Base-by-base conservation (phyloP, 768 basidiomycete species). In the Jaapia argillacea region DNA sequence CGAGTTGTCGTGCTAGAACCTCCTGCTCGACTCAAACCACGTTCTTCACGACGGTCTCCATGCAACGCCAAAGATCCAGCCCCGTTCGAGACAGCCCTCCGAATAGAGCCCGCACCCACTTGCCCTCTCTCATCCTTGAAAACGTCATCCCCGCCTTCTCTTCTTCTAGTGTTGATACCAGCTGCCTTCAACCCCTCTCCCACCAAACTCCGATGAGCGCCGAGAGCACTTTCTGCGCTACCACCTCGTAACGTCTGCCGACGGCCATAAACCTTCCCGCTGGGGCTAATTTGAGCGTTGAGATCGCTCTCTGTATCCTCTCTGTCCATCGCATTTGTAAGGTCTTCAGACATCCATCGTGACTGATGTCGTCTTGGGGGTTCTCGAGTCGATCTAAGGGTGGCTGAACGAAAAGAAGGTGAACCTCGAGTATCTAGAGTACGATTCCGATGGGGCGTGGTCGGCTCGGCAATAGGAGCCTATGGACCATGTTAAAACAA, bases 111-210 rank as follows among this genome's bases (percentile, higher is more conserved):
- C 3, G 50, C 53, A 1, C 55, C n/a, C n/a, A n/a, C 55, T 56
- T 5, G 54, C 54, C 4, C 50, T 48, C 3, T 53, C 55, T n/a
- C 57, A 49, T 20, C 54, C 46, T 6, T 45, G 44, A 72, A 72
- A 4, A 65, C 59, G 42, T 70, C 64, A 25, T 69, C 64, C 5
- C 35, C 49, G 43, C 37, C 58, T 56, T 38, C 59, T 58, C 60
- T 56, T 69, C 24, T 68, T 70, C 37, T 38, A 13, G 37, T 21
- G 10, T 21, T 21, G 44, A 87, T 63, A 6, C 85, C 86, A 0
- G 85, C 83, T 0, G 84, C 81, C 39, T 79, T 69, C 45, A 88
- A 54, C 13, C 77, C 77, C 57, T 86, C 82, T 3, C 81, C 75
- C 6, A 84, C 58, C 12, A 88, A 58, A 51, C 72, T 79, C 45